Evolutionary conservation across 75 land plant species (phyloP), one percentile per base, ranked within the genome.

Genomic region (Gnetum montanum): DNA sequence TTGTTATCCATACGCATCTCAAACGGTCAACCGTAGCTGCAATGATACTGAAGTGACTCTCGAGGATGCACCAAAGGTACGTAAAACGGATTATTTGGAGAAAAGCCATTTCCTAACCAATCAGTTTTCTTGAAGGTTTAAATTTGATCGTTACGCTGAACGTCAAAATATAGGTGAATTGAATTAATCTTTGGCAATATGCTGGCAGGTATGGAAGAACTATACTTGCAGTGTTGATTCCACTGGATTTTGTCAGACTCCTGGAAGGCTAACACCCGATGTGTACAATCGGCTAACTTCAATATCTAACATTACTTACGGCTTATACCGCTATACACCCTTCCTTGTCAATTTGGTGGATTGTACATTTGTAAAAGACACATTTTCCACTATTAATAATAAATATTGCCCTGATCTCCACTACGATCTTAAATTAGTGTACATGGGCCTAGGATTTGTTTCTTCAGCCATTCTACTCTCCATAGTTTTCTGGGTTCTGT

Each of bases 401-500:
- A 40, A 38, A 4, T 72, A 76, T 34, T 91, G 97, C 59, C 83
- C 78, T 13, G 70, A 43, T 4, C 60, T 91, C 45, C 70, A 68
- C 28, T 64, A 58, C 41, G 40, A 78, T 49, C 76, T 90, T 0
- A 54, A 61, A 60, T 50, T 72, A 58, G 77, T 83, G 7, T 67
- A 71, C 69, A 80, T 74, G 8, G 93, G 97, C 15, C 49, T 91
- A 41, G 88, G 57, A 1, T 37, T 81, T 5, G 70, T 86, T 30
- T 83, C 92, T 1, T 70, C 43, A 0, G 88, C 93, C 2, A 65
- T 85, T 12, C 61, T 91, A 78, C 71, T 91, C 28, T 83, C 94
- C 13, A 78, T 86, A 23, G 43, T 80, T 25, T 62, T 86, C 15
- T 90, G 96, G 96, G 70, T 86, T 19, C 38, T 90, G 30, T 71